These are phyloP conservation scores for Bonia amplexicaulis DNA, from an alignment of 176 grass and related monocot species.

Conservation along the genomic window DNA sequence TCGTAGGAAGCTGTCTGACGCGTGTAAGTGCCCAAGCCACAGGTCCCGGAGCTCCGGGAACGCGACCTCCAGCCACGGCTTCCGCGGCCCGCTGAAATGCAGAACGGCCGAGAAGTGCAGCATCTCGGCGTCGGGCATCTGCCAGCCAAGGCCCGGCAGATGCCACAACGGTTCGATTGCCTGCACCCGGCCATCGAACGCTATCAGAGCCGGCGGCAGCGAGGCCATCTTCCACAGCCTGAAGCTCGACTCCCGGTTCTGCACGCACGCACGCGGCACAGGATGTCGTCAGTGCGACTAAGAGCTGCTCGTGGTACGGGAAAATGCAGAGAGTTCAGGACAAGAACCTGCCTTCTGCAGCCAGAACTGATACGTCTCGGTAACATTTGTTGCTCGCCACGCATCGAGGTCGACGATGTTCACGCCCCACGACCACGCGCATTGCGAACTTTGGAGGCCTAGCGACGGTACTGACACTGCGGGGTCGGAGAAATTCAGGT, in stretches of 20 bases:
- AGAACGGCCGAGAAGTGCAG: conserved; percentile 50
- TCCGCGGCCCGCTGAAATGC: conserved; percentile 90
- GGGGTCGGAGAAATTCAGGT: conserved; percentile 73
- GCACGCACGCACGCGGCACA: conserved; percentile 27
- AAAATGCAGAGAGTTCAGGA: background rate
- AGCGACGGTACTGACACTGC: conserved; percentile 26
- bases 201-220: conserved; percentile 70
- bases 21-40: conserved; percentile 70
- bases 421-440: conserved; percentile 76
- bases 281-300: background rate
- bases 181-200: conserved; percentile 55
- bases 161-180: conserved; percentile 62
- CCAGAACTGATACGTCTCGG: conserved; percentile 63
- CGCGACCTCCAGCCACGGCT: conserved; percentile 85
- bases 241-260: conserved; percentile 76
- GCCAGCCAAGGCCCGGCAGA: conserved; percentile 59
- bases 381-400: conserved; percentile 70
- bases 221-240: conserved; percentile 66
- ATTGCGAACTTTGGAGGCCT: conserved; percentile 27
- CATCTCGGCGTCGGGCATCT: conserved; percentile 43
- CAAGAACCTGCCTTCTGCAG: conserved; percentile 54
- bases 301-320: background rate
- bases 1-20: conserved; percentile 56
- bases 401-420: conserved; percentile 67
- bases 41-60: conserved; percentile 54